A percentile compares a stretch with the other conserved stretches of the same genome.
Conservation (phyloP, 257 asterid genomes). For the Voacanga thouarsii region DNA sequence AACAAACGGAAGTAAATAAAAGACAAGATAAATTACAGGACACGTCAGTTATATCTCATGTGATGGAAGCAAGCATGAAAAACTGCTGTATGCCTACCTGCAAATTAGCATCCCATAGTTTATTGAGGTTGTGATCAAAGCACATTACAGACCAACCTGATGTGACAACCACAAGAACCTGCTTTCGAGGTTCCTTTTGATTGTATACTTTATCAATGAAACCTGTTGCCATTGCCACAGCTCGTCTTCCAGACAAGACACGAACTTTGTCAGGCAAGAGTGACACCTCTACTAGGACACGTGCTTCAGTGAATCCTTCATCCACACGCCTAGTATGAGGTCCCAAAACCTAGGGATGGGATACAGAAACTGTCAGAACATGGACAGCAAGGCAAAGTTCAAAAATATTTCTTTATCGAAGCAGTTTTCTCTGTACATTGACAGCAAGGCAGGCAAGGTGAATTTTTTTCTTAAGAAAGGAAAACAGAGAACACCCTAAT, state of each 20-base stretch:
- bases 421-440: background rate
- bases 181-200: constrained; percentile 66
- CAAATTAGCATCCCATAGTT: constrained; percentile 91
- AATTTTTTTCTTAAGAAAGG: background rate
- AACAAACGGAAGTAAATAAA: background rate
- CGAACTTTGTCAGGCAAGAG: constrained; percentile 94
- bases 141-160: constrained; percentile 98
- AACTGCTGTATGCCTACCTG: constrained; percentile 45
- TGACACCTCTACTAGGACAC: constrained; percentile 69
- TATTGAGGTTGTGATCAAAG: constrained; percentile 92
- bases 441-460: background rate
- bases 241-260: constrained; percentile 85
- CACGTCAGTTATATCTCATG: background rate
- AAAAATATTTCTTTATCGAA: background rate
- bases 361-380: constrained; percentile 2
- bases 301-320: constrained; percentile 92
- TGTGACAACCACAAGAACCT: constrained; percentile 92
- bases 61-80: background rate
- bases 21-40: background rate
- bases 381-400: background rate
- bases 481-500: background rate
- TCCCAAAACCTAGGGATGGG: constrained; percentile 65
- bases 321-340: constrained; percentile 87
- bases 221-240: constrained; percentile 97
- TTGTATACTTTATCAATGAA: constrained; percentile 65